Conservation (phyloP, 2,329 filamentous ascomycete species). For the Colletotrichum sp. region DNA sequence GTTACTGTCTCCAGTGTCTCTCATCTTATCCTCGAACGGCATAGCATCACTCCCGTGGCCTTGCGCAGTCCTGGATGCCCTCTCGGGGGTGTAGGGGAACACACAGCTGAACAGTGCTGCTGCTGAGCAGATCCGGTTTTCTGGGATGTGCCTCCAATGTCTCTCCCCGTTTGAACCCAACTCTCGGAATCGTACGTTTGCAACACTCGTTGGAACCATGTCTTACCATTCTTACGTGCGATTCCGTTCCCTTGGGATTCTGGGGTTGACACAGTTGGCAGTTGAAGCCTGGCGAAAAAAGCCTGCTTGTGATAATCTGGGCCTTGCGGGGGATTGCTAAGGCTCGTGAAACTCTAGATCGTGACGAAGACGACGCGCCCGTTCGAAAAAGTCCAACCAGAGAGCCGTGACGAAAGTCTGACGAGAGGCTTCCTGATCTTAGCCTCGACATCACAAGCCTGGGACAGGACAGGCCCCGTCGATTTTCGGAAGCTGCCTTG, state of each 20-base stretch:
- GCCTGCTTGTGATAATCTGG: not conserved
- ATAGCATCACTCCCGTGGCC: not conserved
- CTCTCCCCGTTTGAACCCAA: slow-evolving; percentile 3
- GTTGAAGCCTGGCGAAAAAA: not conserved
- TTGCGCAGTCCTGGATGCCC: not conserved
- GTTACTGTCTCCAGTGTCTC: not conserved
- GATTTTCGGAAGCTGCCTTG: not conserved
- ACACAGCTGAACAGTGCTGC: not conserved
- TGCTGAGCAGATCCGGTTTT: not conserved
- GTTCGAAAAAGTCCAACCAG: not conserved
- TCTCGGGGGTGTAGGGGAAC: not conserved
- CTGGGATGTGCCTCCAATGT: not conserved
- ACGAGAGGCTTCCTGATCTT: not conserved
- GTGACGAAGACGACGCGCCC: not conserved
- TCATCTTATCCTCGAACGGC: not conserved
- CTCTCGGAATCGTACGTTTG: slow-evolving; percentile 1
- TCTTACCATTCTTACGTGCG: slow-evolving; percentile 5
- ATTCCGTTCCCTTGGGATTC: not conserved
- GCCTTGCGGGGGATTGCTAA: not conserved
- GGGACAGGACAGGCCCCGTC: not conserved
- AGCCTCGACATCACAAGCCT: not conserved
- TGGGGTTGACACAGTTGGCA: not conserved
- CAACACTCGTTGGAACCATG: not conserved
- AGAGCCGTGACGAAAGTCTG: not conserved
- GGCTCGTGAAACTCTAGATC: not conserved